A percentile compares a stretch with the other conserved stretches of the same genome.
Evolutionary conservation across 2,329 filamentous ascomycete species (phyloP).

Genomic region (Dryadomyces sulphureus): DNA sequence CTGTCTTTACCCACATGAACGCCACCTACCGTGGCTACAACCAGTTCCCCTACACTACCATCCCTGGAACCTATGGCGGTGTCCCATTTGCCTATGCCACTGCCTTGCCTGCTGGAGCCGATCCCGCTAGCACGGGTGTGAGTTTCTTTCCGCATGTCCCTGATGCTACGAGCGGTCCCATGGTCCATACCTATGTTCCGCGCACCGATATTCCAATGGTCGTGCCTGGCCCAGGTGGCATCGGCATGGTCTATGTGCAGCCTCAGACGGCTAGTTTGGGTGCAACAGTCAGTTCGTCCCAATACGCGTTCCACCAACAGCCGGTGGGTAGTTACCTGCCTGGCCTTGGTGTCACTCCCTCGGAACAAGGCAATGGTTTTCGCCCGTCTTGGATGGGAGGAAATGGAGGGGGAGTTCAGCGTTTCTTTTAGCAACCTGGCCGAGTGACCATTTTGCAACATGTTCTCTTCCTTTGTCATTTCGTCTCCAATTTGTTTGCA

Average conservation of each 20-base stretch:
- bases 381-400: too few relatives aligned
- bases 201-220: constrained; percentile 27
- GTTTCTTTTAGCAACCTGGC: too few relatives aligned
- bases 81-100: not conserved
- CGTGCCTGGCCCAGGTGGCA: constrained; percentile 11
- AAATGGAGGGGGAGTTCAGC: too few relatives aligned
- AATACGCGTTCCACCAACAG: not conserved
- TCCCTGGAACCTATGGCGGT: constrained; percentile 3
- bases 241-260: constrained; percentile 8
- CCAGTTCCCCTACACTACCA: not conserved
- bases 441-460: not conserved
- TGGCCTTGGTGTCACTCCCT: not conserved
- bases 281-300: constrained; percentile 8
- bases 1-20: constrained; percentile 9
- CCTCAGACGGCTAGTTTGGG: constrained; percentile 1
- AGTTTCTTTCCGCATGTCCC: constrained; percentile 45
- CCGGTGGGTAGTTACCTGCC: too few relatives aligned
- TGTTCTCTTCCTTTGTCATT: not conserved
- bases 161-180: constrained; percentile 40
- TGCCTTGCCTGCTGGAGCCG: constrained; percentile 2
- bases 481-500: not conserved
- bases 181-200: constrained; percentile 39
- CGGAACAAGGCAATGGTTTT: too few relatives aligned
- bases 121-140: constrained; percentile 20
- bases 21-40: not conserved